These are phyloP conservation scores for Emergomyces orientalis DNA, from an alignment of 2,329 filamentous ascomycete genomes.

Conservation along the genomic window DNA sequence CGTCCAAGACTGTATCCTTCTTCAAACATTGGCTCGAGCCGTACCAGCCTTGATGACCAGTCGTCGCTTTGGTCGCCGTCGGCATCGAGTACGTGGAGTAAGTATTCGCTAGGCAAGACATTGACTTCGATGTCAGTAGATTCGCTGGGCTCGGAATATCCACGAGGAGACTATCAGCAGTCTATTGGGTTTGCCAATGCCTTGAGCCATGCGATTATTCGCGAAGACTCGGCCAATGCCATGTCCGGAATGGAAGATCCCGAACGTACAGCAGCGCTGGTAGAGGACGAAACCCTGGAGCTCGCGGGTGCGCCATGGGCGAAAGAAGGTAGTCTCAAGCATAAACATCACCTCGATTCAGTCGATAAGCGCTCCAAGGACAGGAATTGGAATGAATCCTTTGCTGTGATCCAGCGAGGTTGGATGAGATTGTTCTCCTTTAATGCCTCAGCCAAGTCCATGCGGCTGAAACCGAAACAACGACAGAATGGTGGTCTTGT, in stretches of 20 bases:
- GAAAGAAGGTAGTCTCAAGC: conserved; percentile 90
- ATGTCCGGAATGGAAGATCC: conserved; percentile 51
- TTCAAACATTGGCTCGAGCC: conserved; percentile 77
- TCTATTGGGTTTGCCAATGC: conserved; percentile 97
- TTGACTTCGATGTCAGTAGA: conserved; percentile 88
- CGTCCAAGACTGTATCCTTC: conserved; percentile 64
- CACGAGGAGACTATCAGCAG: conserved; percentile 77
- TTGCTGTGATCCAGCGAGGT: conserved; percentile 91
- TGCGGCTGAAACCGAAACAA: conserved; percentile 48
- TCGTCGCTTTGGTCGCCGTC: conserved; percentile 88
- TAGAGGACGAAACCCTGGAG: conserved; percentile 88
- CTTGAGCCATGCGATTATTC: conserved; percentile 89
- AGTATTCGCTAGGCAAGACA: conserved; percentile 82
- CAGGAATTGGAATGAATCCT: conserved; percentile 87
- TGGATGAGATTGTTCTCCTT: conserved; percentile 94
- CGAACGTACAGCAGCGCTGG: conserved; percentile 52
- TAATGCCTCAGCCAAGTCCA: conserved; percentile 63
- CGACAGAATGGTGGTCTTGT: conserved; percentile 51
- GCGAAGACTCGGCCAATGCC: conserved; percentile 56
- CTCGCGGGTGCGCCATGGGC: conserved; percentile 94
- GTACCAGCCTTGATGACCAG: conserved; percentile 87
- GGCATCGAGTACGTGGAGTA: conserved; percentile 88
- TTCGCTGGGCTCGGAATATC: conserved; percentile 69
- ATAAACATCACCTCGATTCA: conserved; percentile 91
- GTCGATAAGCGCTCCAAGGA: conserved; percentile 89